Percentiles rank a stretch among this genome's conserved stretches.
Evolutionary conservation across 495 filamentous ascomycete species (phyloP).

Genomic region (Podospora pseudopauciseta): DNA sequence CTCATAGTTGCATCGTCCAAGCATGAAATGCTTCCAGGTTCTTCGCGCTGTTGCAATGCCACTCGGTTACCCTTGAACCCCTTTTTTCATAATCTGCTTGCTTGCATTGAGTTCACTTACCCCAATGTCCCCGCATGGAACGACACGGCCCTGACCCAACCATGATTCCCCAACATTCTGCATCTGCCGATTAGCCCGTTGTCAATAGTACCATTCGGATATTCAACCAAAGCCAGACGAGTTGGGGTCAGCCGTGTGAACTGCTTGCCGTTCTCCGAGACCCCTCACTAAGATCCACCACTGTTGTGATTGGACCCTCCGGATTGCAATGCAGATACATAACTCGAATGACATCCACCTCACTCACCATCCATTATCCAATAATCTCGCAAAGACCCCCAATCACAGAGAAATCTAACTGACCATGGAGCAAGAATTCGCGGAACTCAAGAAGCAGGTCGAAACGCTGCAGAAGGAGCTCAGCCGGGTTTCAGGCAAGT

Average conservation of each 20-base stretch:
- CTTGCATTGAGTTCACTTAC: too few relatives aligned
- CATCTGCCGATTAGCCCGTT: not conserved
- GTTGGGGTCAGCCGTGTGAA: not conserved
- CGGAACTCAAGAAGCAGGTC: slow-evolving; percentile 43
- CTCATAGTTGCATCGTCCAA: too few relatives aligned
- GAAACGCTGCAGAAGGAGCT: slow-evolving; percentile 37
- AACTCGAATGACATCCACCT: not conserved
- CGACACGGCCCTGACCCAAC: not conserved
- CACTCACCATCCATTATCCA: not conserved
- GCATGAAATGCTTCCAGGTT: too few relatives aligned
- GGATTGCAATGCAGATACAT: not conserved
- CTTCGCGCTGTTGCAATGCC: too few relatives aligned
- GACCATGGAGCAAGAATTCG: slow-evolving; percentile 32
- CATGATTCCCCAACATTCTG: not conserved
- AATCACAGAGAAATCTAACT: not conserved
- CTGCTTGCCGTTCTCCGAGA: not conserved
- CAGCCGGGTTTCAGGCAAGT: slow-evolving; percentile 32
- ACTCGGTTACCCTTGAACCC: too few relatives aligned
- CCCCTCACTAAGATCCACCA: not conserved
- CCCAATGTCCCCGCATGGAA: not conserved
- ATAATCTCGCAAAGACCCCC: not conserved
- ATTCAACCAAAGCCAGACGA: not conserved
- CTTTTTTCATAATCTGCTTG: too few relatives aligned
- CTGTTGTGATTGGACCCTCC: not conserved
- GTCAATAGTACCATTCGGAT: not conserved